phyloP scores from a whole-genome alignment of 1,284 basidiomycete genomes.

The Puccinia coronata region DNA sequence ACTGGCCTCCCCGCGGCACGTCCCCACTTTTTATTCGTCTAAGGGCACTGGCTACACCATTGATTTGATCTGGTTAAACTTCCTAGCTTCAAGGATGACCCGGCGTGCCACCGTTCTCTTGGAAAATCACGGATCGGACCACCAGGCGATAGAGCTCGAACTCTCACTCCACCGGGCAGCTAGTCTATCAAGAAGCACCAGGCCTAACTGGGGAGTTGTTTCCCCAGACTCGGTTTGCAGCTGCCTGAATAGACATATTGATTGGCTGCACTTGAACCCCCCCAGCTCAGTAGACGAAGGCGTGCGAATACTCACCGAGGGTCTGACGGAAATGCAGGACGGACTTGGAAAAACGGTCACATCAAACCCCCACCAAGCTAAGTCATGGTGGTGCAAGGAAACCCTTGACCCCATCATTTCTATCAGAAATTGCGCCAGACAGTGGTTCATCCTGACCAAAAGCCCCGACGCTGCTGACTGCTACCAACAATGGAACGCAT shows the following conservation, averaged over 20 bases:
- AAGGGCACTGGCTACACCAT: background rate
- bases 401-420: background rate
- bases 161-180: background rate
- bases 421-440: background rate
- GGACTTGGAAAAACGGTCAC: background rate
- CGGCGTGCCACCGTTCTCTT: background rate
- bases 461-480: too few species aligned
- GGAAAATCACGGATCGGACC: background rate
- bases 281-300: background rate
- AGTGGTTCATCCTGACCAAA: background rate
- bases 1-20: background rate
- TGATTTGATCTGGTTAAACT: slow-evolving; percentile 9
- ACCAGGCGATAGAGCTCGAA: background rate
- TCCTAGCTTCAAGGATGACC: background rate
- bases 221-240: background rate
- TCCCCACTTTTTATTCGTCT: background rate
- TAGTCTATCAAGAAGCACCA: background rate
- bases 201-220: background rate
- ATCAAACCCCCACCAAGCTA: background rate
- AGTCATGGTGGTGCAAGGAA: background rate
- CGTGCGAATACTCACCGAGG: too few species aligned
- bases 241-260: background rate
- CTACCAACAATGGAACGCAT: too few species aligned
- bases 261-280: too few species aligned
- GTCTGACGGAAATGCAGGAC: background rate